Evolutionary conservation across 2,329 filamentous ascomycete genomes (phyloP), one percentile per base, ranked within the genome.

Genomic region (Clarireedia paspali): DNA sequence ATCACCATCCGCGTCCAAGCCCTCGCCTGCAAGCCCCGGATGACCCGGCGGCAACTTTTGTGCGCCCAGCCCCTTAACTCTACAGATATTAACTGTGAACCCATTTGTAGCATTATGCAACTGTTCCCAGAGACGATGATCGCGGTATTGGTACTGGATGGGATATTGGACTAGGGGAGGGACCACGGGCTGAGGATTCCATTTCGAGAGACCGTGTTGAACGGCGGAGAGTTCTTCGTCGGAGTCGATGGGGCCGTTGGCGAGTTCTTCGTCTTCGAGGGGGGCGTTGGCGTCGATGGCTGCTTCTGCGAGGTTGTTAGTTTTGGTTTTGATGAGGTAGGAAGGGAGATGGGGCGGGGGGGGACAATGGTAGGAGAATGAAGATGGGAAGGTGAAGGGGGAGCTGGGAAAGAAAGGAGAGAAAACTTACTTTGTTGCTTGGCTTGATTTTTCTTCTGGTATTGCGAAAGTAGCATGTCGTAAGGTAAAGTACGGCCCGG

Each of bases 391-490:
- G 17, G 59, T 55, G 39, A 44, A 42, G 48, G 55, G 48, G 54
- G 20, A 20, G 20, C 20, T 27, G 15, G 27, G 27, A 30, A 36
- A 45, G 20, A 20, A 20, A 42, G 39, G 39, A n/a, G 39, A 14
- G 20, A 26, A 14, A 24, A 80, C 86, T 74, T 78, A 91, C 89
- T 95, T 72, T 97, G 94, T 74, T 96, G 89, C 68, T 96, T 95
- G 23, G 94, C 94, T 71, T 97, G 94, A 66, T 99, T 99, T 78
- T 96, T 97, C 79, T 97, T 96, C 71, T 94, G 89, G 67, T 94
- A 94, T 6, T 87, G 86, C 14, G 88, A 85, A 39, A 96, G 78
- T 40, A 96, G 76, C 86, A 95, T 94, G 70, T 96, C 91, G 68
- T 96, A 96, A 1, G 91, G 91, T 58, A 95, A 74, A 46, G 88